Evolutionary conservation across 805 yeast species (phyloP), one percentile per base, ranked within the genome.

Genomic region (Phaffomyces antillensis): DNA sequence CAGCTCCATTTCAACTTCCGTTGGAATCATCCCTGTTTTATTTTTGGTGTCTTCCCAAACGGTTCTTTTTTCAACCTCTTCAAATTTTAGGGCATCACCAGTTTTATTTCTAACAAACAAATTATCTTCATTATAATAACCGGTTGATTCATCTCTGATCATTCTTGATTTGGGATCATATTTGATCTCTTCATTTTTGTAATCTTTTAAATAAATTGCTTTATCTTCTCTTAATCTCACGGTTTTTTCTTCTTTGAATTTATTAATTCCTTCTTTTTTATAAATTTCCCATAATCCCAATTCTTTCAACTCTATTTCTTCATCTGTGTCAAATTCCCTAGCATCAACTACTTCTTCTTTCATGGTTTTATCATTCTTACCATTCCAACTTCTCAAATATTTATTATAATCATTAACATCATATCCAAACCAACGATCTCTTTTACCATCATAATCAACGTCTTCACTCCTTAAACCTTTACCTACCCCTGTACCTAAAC

Each of bases 201-300:
- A 63, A 37, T 81, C 72, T 57, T 77, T 66, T 54, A 77, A 56
- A 68, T 87, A 78, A 50, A 77, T 62, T n/a, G 96, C 95, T 35
- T 78, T 78, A 56, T 88, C 96, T 49, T 81, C 84, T 43, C 90
- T 60, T 30, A 84, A 77, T 40, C 96, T 64, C 0, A 84, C 72
- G 9, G 75, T 61, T 42, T 65, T 67, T 58, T 60, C 73, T 66
- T 58, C 63, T 49, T 40, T 65, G 61, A 52, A 64, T 65, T 52
- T 67, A 68, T 39, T 59, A 50, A 23, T 50, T 3, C 20, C 12
- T 4, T 43, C 39, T 18, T 36, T 28, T 5, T 20, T 39, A 25
- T 41, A 45, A 7, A 48, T 51, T n/a, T 56, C 56, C 56, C 58
- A 53, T 5, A 58, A 41, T 3, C 75, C 75, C 26, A 70, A 50